phyloP scores from a whole-genome alignment of 2,329 filamentous ascomycete species.

The Aspergillus tubingensis region DNA sequence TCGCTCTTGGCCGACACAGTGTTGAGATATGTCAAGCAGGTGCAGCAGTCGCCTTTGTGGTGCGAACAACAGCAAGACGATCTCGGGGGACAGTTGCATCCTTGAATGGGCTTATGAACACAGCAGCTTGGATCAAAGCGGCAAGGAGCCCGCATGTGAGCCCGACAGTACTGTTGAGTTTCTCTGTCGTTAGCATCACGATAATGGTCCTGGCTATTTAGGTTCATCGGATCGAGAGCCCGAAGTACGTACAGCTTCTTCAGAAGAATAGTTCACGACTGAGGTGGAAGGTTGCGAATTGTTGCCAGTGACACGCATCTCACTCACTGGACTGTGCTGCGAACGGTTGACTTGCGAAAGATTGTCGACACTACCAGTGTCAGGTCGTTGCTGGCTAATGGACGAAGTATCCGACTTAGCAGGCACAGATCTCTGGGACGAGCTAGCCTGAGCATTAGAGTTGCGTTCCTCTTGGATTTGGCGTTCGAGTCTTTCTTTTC shows the following conservation, averaged over 20 bases:
- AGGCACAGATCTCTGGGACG: neutral
- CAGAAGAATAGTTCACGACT: neutral
- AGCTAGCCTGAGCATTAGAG: too few species aligned
- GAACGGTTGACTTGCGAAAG: neutral
- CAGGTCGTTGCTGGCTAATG: too few species aligned
- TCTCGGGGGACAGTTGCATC: slow-evolving; percentile 19
- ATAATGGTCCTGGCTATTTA: too few species aligned
- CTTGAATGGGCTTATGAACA: slow-evolving; percentile 16
- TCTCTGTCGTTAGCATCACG: neutral
- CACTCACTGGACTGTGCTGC: neutral
- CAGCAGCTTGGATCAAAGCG: slow-evolving; percentile 21
- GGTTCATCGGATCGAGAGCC: neutral
- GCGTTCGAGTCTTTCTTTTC: too few species aligned
- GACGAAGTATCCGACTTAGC: neutral
- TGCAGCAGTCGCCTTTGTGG: slow-evolving; percentile 21
- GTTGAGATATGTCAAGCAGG: neutral
- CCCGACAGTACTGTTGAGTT: neutral
- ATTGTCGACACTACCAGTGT: neutral
- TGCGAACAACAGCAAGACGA: slow-evolving; percentile 26
- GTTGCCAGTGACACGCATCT: neutral
- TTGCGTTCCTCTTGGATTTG: too few species aligned
- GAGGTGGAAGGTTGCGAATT: neutral
- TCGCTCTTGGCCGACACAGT: neutral
- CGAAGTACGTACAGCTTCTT: neutral
- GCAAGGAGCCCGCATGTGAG: slow-evolving; percentile 16